A percentile compares a stretch with the other conserved stretches of the same genome.
phyloP scores from a whole-genome alignment of 2,329 filamentous ascomycete genomes.

The Tolypocladium tundrense region DNA sequence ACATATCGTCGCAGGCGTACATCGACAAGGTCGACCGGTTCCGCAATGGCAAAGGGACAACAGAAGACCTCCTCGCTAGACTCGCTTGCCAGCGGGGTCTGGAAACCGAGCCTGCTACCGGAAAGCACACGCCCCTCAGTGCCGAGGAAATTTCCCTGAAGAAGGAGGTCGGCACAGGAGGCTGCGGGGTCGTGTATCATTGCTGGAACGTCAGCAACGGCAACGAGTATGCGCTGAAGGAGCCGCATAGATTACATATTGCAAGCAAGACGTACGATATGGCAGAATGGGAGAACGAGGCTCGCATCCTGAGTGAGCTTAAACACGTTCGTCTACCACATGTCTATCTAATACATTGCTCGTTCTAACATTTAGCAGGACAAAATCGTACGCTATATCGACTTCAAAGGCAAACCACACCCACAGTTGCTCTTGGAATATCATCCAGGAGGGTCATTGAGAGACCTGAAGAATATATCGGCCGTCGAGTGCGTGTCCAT shows the following conservation, averaged over 20 bases:
- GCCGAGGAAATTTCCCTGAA: slow-evolving; percentile 4
- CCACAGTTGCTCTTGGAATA: slow-evolving; percentile 7
- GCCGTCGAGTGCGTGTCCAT: slow-evolving; percentile 5
- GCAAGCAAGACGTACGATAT: too few relatives aligned
- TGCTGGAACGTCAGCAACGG: slow-evolving; percentile 11
- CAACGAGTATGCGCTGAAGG: slow-evolving; percentile 10
- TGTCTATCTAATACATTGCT: too few relatives aligned
- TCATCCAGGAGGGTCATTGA: slow-evolving; percentile 2
- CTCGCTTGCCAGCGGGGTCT: slow-evolving; percentile 1
- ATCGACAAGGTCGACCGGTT: slow-evolving; percentile 7
- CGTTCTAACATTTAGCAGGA: slow-evolving; percentile 3
- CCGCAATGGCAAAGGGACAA: slow-evolving; percentile 2
- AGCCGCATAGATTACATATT: too few relatives aligned
- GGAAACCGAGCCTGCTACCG: slow-evolving; percentile 1
- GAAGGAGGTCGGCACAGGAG: slow-evolving; percentile 5
- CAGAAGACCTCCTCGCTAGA: slow-evolving; percentile 3
- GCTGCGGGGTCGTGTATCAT: slow-evolving; percentile 9
- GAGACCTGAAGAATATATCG: neutral
- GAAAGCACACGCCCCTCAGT: neutral
- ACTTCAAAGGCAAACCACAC: neutral
- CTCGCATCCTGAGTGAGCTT: slow-evolving; percentile 7
- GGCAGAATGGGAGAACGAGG: slow-evolving; percentile 9
- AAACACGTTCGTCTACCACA: slow-evolving; percentile 7
- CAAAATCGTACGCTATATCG: slow-evolving; percentile 4
- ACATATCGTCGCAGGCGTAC: slow-evolving; percentile 1